phyloP scores from a whole-genome alignment of 2,329 filamentous ascomycete species.

The Pezicula radicicola region DNA sequence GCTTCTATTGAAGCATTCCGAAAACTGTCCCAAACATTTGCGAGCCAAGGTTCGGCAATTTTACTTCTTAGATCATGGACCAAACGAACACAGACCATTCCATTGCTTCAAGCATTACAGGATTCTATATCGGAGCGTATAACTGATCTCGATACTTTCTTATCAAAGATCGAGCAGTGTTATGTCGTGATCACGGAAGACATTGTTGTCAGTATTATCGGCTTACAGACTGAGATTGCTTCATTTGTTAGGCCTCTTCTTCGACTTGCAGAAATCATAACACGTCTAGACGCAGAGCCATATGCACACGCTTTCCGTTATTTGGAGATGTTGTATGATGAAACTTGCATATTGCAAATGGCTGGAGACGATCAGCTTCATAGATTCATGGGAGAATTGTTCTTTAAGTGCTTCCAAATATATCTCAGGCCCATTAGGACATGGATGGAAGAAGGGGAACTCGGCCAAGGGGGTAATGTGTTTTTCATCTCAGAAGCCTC shows the following conservation, averaged over 20 bases:
- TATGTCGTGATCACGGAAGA: constrained; percentile 53
- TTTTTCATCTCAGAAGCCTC: constrained; percentile 71
- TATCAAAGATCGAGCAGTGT: constrained; percentile 58
- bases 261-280: constrained; percentile 59
- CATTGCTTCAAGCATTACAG: constrained; percentile 28
- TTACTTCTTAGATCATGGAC: constrained; percentile 46
- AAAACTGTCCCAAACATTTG: constrained; percentile 40
- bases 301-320: constrained; percentile 58
- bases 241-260: constrained; percentile 52
- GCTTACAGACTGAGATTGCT: constrained; percentile 55
- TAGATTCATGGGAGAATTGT: constrained; percentile 61
- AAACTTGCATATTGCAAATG: constrained; percentile 67
- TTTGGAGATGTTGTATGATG: constrained; percentile 74
- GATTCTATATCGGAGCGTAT: constrained; percentile 39
- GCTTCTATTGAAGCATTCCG: constrained; percentile 28
- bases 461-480: constrained; percentile 61
- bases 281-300: constrained; percentile 44
- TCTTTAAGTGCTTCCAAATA: constrained; percentile 77
- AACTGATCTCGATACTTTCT: constrained; percentile 49
- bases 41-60: constrained; percentile 44
- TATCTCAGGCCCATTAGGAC: constrained; percentile 76
- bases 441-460: constrained; percentile 81
- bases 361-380: constrained; percentile 62
- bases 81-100: constrained; percentile 23
- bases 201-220: constrained; percentile 63